phyloP scores from a whole-genome alignment of 139 green algal genomes.

The Chlamydomonas sphaeroides region DNA sequence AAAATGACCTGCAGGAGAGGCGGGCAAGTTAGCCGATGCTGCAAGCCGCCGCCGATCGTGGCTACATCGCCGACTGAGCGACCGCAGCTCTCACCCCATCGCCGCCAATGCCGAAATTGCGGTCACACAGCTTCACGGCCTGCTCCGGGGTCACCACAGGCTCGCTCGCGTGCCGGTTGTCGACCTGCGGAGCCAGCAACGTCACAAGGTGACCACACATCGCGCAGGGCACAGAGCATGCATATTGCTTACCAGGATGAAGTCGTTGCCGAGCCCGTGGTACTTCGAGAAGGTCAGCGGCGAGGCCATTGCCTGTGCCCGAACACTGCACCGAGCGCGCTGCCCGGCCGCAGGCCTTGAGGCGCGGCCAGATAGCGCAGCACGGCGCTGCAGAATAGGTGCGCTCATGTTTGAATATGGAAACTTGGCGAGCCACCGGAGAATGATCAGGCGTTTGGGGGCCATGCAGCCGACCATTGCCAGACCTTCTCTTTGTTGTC shows the following conservation, averaged over 20 bases:
- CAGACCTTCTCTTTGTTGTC: too few species aligned
- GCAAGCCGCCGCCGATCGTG: not conserved
- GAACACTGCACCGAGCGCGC: too few species aligned
- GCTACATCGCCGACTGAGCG: too few species aligned
- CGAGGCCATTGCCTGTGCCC: too few species aligned
- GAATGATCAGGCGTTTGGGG: too few species aligned
- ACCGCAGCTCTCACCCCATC: conserved; percentile 88
- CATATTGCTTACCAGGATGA: conserved; percentile 84
- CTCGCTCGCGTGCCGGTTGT: conserved; percentile 86
- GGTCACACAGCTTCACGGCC: conserved; percentile 89
- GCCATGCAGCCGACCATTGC: too few species aligned
- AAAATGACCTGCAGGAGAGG: conserved; percentile 95
- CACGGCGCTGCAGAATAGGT: not conserved
- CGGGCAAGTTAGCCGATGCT: too few species aligned
- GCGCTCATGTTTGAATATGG: not conserved
- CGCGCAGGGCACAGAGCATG: too few species aligned
- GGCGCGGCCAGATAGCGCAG: not conserved
- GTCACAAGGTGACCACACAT: too few species aligned
- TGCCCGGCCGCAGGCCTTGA: too few species aligned
- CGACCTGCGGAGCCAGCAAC: too few species aligned
- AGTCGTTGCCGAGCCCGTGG: conserved; percentile 98
- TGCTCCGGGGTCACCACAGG: conserved; percentile 83
- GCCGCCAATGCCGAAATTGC: conserved; percentile 96
- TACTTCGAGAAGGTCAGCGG: conserved; percentile 92
- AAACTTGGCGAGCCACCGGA: too few species aligned